phyloP scores from a whole-genome alignment of 352 stramenopile species.

The Phytopythium montanum region DNA sequence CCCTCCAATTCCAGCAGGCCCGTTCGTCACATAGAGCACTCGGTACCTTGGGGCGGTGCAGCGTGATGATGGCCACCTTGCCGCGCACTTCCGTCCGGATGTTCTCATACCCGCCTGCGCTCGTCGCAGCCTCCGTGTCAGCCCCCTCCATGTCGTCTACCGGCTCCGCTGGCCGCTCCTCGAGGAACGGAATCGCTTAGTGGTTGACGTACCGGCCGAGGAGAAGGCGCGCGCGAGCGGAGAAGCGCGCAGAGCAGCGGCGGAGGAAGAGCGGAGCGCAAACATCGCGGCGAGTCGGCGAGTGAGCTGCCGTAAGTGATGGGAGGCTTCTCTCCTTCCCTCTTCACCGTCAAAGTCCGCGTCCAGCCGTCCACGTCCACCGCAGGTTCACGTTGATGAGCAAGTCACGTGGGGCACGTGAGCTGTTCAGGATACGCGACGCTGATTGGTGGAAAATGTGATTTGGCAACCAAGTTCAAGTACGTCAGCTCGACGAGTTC shows the following conservation, averaged over 20 bases:
- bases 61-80: constrained; percentile 93
- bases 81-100: constrained; percentile 84
- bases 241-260: constrained; percentile 13
- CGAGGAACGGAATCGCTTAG: background rate
- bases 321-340: background rate
- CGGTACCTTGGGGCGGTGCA: constrained; percentile 95
- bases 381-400: background rate
- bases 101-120: constrained; percentile 76
- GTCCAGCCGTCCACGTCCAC: background rate
- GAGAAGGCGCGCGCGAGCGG: constrained; percentile 38
- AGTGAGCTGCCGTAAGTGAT: background rate
- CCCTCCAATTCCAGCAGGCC: too few relatives aligned
- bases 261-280: constrained; percentile 30
- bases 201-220: constrained; percentile 34
- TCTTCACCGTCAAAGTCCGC: background rate
- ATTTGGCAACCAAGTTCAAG: too few relatives aligned
- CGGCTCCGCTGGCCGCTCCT: too few relatives aligned
- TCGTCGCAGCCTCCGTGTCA: background rate
- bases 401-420: constrained; percentile 15
- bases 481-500: too few relatives aligned
- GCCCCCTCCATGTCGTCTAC: constrained; percentile 6
- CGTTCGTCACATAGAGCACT: background rate
- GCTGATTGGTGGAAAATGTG: constrained; percentile 25
- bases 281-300: constrained; percentile 36
- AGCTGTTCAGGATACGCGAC: background rate